Evolutionary conservation across 306 rosid genomes (phyloP).

Genomic region (Cicer cuneatum): DNA sequence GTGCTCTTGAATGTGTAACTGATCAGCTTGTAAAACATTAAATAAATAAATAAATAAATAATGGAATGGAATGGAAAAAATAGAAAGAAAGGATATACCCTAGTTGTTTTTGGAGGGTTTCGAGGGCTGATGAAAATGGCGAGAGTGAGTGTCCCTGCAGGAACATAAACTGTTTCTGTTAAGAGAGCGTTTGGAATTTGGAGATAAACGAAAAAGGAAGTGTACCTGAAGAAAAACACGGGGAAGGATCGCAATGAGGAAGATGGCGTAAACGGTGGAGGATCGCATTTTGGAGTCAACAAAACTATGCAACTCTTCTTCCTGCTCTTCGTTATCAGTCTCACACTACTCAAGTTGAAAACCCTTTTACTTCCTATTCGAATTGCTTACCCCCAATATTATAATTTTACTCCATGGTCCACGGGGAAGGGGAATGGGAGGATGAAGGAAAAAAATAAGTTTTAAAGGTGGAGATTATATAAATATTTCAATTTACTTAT

Average conservation of each 20-base stretch:
- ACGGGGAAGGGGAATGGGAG: too few species aligned
- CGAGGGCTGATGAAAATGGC: conserved; percentile 62
- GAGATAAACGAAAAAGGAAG: neutral
- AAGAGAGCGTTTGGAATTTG: neutral
- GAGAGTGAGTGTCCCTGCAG: conserved; percentile 32
- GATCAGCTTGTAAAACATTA: neutral
- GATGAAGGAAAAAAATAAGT: too few species aligned
- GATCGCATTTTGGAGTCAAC: conserved; percentile 47
- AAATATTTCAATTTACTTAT: too few species aligned
- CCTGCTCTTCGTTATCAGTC: neutral
- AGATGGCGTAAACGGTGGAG: conserved; percentile 45
- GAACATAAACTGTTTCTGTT: neutral
- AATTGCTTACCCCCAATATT: neutral
- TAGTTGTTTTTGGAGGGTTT: conserved; percentile 64
- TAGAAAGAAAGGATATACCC: conserved; percentile 40
- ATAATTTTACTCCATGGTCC: too few species aligned
- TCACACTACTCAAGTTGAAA: neutral
- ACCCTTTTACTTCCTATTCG: neutral
- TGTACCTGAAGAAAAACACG: conserved; percentile 42
- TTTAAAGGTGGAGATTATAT: too few species aligned
- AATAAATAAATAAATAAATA: neutral
- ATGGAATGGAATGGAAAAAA: neutral
- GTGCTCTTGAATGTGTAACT: conserved; percentile 60
- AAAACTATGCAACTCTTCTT: neutral
- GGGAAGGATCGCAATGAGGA: conserved; percentile 46